These are phyloP conservation scores for Aureobasidium namibiae DNA, from an alignment of 2,329 filamentous ascomycete genomes.

Conservation along the genomic window DNA sequence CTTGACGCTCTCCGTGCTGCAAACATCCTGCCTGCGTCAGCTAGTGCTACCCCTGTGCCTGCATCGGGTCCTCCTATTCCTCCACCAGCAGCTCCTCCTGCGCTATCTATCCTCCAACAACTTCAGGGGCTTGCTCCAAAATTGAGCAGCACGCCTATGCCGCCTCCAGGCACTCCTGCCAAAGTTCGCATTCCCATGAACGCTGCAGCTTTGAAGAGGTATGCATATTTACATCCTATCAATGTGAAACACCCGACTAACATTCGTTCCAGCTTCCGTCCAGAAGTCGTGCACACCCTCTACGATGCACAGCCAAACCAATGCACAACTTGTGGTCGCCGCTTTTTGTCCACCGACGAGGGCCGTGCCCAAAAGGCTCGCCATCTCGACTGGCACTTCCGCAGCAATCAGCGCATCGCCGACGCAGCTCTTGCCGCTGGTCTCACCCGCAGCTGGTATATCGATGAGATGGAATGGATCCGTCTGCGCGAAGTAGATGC, in stretches of 20 bases:
- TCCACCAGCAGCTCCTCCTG: constrained; percentile 2
- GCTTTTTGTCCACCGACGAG: constrained; percentile 69
- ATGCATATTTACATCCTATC: background rate
- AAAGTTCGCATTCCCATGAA: constrained; percentile 20
- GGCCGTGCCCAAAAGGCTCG: constrained; percentile 79
- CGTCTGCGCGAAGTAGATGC: constrained; percentile 74
- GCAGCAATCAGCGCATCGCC: constrained; percentile 78
- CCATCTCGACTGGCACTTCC: constrained; percentile 98
- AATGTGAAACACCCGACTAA: constrained; percentile 15
- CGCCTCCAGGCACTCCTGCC: constrained; percentile 5
- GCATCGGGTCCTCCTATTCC: constrained; percentile 11
- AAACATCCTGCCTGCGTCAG: constrained; percentile 20
- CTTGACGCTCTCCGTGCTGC: constrained; percentile 16
- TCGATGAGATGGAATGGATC: constrained; percentile 90
- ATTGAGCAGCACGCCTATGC: background rate
- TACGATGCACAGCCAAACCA: constrained; percentile 79
- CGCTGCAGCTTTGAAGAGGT: constrained; percentile 23
- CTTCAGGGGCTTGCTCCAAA: constrained; percentile 9
- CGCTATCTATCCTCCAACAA: constrained; percentile 9
- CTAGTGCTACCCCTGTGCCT: constrained; percentile 17
- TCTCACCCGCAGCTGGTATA: constrained; percentile 89
- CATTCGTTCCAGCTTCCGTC: constrained; percentile 51
- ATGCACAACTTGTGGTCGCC: constrained; percentile 83
- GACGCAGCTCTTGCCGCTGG: constrained; percentile 72
- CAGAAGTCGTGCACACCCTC: constrained; percentile 62